Evolutionary conservation across 805 yeast genomes (phyloP), one percentile per base, ranked within the genome.

Genomic region (Starmerella ratchasimensis): DNA sequence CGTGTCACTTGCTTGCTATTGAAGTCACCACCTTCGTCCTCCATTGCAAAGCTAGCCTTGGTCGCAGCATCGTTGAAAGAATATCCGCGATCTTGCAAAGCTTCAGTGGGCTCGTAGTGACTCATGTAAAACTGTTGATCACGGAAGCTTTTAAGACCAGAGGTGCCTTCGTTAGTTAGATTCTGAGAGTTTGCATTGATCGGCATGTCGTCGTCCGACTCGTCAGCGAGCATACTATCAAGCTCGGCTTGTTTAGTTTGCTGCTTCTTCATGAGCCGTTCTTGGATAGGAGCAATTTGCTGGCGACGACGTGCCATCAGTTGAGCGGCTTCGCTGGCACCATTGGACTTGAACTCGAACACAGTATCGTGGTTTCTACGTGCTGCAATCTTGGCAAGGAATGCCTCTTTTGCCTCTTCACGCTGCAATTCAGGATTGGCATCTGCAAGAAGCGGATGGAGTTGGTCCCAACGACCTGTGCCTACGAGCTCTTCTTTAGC

Each of bases 261-360:
- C 50, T 67, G 66, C 50, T 76, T 68, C 55, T 84, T 93, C 44
- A 64, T 65, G 0, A 93, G 84, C 48, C 76, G 71, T 48, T 75
- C 66, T 57, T 86, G 94, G 36, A 86, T 73, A 9, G 93, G 93
- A 0, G 93, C 94, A 39, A 88, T 67, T 56, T 86, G 95, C 42
- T 67, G 68, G 56, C 99, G 69, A 64, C 97, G 68, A 43, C 74
- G 73, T 45, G 75, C 69, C 98, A 90, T 90, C 54, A 90, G 66
- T 37, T 76, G 77, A 28, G 80, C 77, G 54, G 83, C 65, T 34
- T 75, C 70, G 46, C 67, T 64, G 2, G 56, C 51, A 3, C 56
- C 57, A 14, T 49, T 50, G 51, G 76, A 72, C 43, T 75, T 71
- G 58, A 84, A 79, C 58, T 90, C 99, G 56, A 90, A 90, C 3